Evolutionary conservation across 768 basidiomycete species (phyloP).

Genomic region (Leccinum disarticulatum): DNA sequence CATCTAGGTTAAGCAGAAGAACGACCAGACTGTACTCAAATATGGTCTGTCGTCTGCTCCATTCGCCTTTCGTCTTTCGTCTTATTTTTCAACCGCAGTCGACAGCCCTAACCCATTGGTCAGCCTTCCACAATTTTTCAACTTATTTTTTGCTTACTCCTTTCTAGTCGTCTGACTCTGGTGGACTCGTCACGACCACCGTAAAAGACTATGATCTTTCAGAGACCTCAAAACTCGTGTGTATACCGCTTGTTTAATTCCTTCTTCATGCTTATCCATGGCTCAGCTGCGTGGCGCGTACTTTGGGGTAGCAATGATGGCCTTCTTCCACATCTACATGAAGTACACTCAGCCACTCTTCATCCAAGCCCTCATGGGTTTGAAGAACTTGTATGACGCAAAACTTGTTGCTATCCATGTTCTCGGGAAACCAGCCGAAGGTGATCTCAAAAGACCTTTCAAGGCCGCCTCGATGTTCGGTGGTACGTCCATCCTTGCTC

Average conservation of each 20-base stretch:
- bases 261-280: neutral
- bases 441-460: slow-evolving; percentile 90
- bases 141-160: neutral
- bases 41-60: slow-evolving; percentile 61
- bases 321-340: slow-evolving; percentile 90
- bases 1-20: slow-evolving; percentile 85
- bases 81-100: slow-evolving; percentile 43
- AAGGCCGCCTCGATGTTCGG: slow-evolving; percentile 76
- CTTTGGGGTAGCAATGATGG: slow-evolving; percentile 84
- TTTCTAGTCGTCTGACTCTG: slow-evolving; percentile 58
- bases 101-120: slow-evolving; percentile 79
- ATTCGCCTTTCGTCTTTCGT: neutral
- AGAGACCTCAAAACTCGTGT: slow-evolving; percentile 79
- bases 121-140: slow-evolving; percentile 14
- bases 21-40: slow-evolving; percentile 94
- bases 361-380: slow-evolving; percentile 92
- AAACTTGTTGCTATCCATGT: slow-evolving; percentile 83
- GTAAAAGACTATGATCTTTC: slow-evolving; percentile 90
- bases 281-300: slow-evolving; percentile 61
- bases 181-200: slow-evolving; percentile 85
- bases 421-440: slow-evolving; percentile 74
- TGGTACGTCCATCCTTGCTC: slow-evolving; percentile 37
- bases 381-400: slow-evolving; percentile 87
- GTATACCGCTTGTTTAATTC: slow-evolving; percentile 33
- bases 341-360: slow-evolving; percentile 96